Percentiles rank a stretch among this genome's conserved stretches.
Evolutionary conservation across 805 yeast genomes (phyloP).

Genomic region (Sugiyamaella boreocaroliniensis): DNA sequence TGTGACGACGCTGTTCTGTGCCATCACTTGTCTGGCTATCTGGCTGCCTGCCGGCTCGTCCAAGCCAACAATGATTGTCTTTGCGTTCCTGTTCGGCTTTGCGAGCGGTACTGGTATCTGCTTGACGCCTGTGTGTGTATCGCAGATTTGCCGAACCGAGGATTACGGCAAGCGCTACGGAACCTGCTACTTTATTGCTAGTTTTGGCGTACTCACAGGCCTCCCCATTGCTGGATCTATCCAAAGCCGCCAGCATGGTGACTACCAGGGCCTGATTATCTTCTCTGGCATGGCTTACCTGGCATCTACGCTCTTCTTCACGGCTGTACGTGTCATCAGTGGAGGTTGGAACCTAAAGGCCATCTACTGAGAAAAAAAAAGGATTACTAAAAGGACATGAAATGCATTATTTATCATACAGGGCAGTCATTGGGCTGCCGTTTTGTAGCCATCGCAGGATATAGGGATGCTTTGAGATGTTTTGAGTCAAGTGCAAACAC

Average conservation of each 20-base stretch:
- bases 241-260: slow-evolving; percentile 19
- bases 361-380: slow-evolving; percentile 6
- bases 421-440: too few species aligned
- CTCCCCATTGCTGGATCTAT: slow-evolving; percentile 34
- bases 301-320: slow-evolving; percentile 22
- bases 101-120: slow-evolving; percentile 56
- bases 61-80: slow-evolving; percentile 41
- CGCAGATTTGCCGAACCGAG: slow-evolving; percentile 54
- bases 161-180: slow-evolving; percentile 68
- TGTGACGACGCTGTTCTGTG: slow-evolving; percentile 40
- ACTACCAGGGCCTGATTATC: slow-evolving; percentile 28
- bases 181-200: slow-evolving; percentile 46
- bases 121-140: slow-evolving; percentile 62
- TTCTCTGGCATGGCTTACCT: slow-evolving; percentile 29
- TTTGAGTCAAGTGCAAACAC: too few species aligned
- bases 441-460: too few species aligned
- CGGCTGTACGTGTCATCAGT: slow-evolving; percentile 23
- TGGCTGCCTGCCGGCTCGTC: slow-evolving; percentile 57
- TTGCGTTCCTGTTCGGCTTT: slow-evolving; percentile 51
- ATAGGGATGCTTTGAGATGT: too few species aligned
- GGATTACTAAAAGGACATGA: neutral
- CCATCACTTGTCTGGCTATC: slow-evolving; percentile 43
- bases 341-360: slow-evolving; percentile 21
- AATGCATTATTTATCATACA: neutral
- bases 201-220: slow-evolving; percentile 34